phyloP scores from a whole-genome alignment of 2,329 filamentous ascomycete genomes.

The Ceratocystis cacaofunesta region DNA sequence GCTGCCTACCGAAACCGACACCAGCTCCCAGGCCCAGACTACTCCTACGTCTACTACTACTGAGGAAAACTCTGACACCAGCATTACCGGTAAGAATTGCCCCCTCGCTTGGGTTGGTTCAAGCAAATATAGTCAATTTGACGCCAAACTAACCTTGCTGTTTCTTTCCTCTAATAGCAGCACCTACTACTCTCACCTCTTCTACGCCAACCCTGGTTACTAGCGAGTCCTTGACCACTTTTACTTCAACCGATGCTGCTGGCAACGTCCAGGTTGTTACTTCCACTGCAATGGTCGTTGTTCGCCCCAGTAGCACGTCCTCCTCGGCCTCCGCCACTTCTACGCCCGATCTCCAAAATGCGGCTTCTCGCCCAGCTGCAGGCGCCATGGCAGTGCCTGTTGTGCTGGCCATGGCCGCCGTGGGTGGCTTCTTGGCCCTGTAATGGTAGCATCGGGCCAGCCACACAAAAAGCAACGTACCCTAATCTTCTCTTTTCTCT shows the following conservation, averaged over 20 bases:
- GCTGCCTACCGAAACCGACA: not conserved
- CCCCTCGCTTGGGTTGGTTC: not conserved
- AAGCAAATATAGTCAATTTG: slow-evolving; percentile 14
- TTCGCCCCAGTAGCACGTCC: slow-evolving; percentile 25
- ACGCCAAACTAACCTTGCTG: slow-evolving; percentile 19
- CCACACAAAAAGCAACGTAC: not conserved
- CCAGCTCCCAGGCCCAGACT: slow-evolving; percentile 16
- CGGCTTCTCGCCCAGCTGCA: slow-evolving; percentile 21
- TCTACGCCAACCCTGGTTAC: slow-evolving; percentile 24
- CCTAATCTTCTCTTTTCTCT: not conserved
- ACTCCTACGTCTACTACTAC: slow-evolving; percentile 18
- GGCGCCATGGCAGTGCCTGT: slow-evolving; percentile 10
- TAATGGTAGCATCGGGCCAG: not conserved
- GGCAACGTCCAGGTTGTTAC: slow-evolving; percentile 34
- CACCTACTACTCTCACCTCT: slow-evolving; percentile 21
- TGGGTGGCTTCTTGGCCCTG: slow-evolving; percentile 19
- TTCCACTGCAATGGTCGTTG: slow-evolving; percentile 35
- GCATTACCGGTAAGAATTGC: slow-evolving; percentile 10
- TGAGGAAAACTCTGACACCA: slow-evolving; percentile 22
- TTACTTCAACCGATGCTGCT: slow-evolving; percentile 32
- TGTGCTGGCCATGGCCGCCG: slow-evolving; percentile 19
- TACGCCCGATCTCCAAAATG: slow-evolving; percentile 27
- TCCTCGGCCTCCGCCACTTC: slow-evolving; percentile 19
- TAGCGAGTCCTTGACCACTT: slow-evolving; percentile 25
- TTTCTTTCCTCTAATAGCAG: slow-evolving; percentile 19